Base-by-base conservation (phyloP, 2,329 filamentous ascomycete species). In the Beauveria asiatica region DNA sequence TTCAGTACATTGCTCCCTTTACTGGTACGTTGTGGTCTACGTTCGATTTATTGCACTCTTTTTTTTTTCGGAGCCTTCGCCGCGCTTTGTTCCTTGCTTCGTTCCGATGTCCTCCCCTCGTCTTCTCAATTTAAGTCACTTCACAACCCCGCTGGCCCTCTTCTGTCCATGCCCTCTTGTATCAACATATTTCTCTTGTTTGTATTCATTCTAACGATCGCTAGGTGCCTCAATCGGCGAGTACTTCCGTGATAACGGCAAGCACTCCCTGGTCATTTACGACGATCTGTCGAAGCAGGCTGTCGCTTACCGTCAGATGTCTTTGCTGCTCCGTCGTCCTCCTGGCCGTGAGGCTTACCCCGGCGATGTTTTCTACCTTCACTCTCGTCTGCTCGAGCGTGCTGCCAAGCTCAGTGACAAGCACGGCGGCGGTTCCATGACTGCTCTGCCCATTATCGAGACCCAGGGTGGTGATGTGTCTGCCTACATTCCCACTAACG, bases 391-490 rank as follows among this genome's bases (percentile, higher is more conserved):
- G 64, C 86, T 99, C 69, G 94, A 99, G 86, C 94, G 94, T 88
- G 90, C 94, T 64, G 94, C 94, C 81, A 99, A 99, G 89, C 91
- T 99, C 87, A 96, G 88, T 86, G 83, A 92, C 78, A 93, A 90
- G 81, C 90, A 89, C 75, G 92, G 92, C 74, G 91, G 90, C 80
- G 94, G 94, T 76, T 97, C 93, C 70, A 85, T 97, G 79, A 99
- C 94, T 79, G 93, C 94, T 68, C 89, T 99, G 65, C 94, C 94
- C 75, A 77, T 97, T 80, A 97, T 99, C 76, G 94, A 99, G 86
- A 99, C 94, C 76, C 94, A 97, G 85, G 94, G 94, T 86, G 94
- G 94, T 90, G 94, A 99, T 81, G 94, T 99, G 74, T 97, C 94
- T 71, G 94, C 94, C 71, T 99, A 97, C 81, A 97, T 99, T 86